These are phyloP conservation scores for Litsea cubeba DNA, from an alignment of 164 flowering plant species.

Conservation along the genomic window DNA sequence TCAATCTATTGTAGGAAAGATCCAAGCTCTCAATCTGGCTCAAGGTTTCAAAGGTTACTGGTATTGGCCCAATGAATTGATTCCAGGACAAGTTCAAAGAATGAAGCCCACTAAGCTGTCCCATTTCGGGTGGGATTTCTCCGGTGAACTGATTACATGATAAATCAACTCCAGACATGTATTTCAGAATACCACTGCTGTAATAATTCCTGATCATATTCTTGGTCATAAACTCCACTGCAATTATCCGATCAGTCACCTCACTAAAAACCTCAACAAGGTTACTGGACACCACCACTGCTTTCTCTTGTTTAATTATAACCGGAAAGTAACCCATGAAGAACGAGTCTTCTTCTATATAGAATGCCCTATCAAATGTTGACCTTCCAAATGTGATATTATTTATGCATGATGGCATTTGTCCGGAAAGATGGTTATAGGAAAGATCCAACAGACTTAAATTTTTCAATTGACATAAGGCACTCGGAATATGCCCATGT, in stretches of 20 bases:
- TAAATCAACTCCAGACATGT: conserved; percentile 20
- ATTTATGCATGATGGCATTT: conserved; percentile 9
- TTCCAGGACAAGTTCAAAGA: conserved; percentile 19
- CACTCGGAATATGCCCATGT: conserved; percentile 8
- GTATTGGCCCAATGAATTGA: conserved; percentile 11
- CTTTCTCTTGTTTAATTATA: not conserved
- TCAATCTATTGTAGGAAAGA: conserved; percentile 11
- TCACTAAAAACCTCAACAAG: accelerated
- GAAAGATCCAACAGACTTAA: conserved; percentile 15
- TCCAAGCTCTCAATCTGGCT: conserved; percentile 13
- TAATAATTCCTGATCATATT: conserved; percentile 3
- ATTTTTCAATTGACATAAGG: conserved; percentile 3
- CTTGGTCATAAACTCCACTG: conserved; percentile 19
- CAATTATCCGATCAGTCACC: not conserved
- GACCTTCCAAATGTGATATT: conserved; percentile 1
- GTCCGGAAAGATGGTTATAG: conserved; percentile 11
- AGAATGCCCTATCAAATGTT: not conserved
- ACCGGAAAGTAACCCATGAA: too few relatives aligned
- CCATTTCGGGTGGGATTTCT: conserved; percentile 19
- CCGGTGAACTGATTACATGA: conserved; percentile 21
- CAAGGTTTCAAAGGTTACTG: conserved; percentile 9
- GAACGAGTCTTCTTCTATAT: not conserved
- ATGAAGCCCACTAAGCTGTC: conserved; percentile 7
- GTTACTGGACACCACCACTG: too few relatives aligned
- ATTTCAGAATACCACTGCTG: not conserved